Evolutionary conservation across 1,139 yeast genomes (phyloP).

Genomic region (Kluyveromyces sp.): DNA sequence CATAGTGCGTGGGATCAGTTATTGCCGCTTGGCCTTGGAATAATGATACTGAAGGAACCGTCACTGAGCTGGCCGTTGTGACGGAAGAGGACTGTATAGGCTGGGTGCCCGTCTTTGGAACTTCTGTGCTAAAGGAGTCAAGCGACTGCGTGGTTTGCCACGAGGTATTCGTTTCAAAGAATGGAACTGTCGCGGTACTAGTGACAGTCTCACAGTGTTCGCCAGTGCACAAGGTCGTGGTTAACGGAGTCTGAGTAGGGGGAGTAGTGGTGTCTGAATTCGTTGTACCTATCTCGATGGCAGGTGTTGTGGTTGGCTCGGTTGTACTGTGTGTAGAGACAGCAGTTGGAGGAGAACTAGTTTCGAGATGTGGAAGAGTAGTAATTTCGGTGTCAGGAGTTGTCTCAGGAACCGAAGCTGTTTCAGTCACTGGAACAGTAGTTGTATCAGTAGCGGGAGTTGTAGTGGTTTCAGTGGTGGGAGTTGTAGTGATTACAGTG

Average conservation of each 20-base stretch:
- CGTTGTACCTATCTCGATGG: neutral
- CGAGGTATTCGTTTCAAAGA: neutral
- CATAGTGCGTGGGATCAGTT: neutral
- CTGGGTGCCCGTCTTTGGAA: constrained; percentile 3
- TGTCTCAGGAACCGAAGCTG: neutral
- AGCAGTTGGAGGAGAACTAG: too few relatives aligned
- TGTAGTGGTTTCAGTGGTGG: neutral
- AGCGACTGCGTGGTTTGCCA: neutral
- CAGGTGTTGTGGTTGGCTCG: neutral
- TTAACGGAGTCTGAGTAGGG: neutral
- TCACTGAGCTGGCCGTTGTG: neutral
- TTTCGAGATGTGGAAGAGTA: too few relatives aligned
- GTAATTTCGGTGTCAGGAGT: too few relatives aligned
- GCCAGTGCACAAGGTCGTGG: neutral
- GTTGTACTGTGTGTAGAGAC: too few relatives aligned
- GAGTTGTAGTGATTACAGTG: neutral
- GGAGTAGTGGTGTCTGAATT: neutral
- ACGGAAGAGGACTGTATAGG: neutral
- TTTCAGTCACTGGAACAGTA: too few relatives aligned
- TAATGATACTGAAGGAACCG: neutral
- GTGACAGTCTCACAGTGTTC: neutral
- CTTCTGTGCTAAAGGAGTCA: constrained; percentile 1
- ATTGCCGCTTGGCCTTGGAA: neutral
- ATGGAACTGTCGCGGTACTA: neutral
- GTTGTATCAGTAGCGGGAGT: neutral